phyloP scores from a whole-genome alignment of 176 grass and related monocot genomes.

The Canna indica region DNA sequence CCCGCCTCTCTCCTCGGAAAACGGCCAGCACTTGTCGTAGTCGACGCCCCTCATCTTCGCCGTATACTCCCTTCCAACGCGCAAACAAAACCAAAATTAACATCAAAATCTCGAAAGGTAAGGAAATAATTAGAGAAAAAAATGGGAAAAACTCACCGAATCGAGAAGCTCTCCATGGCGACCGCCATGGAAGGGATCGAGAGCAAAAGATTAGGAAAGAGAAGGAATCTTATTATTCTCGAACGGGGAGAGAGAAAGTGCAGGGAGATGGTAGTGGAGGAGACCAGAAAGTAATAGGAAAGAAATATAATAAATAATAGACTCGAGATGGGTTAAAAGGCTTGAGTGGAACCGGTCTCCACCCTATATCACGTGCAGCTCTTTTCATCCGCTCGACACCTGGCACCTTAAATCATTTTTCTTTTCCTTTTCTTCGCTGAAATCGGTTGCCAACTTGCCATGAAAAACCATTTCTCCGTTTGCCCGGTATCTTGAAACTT shows the following conservation, averaged over 20 bases:
- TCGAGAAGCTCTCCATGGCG: slow-evolving; percentile 11
- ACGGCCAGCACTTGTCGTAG: slow-evolving; percentile 15
- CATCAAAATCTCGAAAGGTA: background rate
- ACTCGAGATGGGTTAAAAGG: background rate
- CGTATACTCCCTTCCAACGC: slow-evolving; percentile 25
- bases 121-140: too few species aligned
- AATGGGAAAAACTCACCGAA: slow-evolving; percentile 2
- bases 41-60: slow-evolving; percentile 22
- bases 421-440: too few species aligned
- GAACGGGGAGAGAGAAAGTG: background rate
- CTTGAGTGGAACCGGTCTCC: too few species aligned
- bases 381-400: too few species aligned
- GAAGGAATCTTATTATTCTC: slow-evolving; percentile 11
- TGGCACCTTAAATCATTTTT: too few species aligned
- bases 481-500: too few species aligned
- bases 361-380: too few species aligned
- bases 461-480: too few species aligned
- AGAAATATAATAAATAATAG: background rate
- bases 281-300: background rate
- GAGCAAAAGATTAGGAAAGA: background rate
- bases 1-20: background rate
- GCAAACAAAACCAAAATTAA: background rate
- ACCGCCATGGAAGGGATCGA: background rate
- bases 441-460: too few species aligned
- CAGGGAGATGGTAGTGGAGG: background rate